A percentile compares a stretch with the other conserved stretches of the same genome.
phyloP scores from a whole-genome alignment of 148 eudicot species.

The Selenicereus undatus region DNA sequence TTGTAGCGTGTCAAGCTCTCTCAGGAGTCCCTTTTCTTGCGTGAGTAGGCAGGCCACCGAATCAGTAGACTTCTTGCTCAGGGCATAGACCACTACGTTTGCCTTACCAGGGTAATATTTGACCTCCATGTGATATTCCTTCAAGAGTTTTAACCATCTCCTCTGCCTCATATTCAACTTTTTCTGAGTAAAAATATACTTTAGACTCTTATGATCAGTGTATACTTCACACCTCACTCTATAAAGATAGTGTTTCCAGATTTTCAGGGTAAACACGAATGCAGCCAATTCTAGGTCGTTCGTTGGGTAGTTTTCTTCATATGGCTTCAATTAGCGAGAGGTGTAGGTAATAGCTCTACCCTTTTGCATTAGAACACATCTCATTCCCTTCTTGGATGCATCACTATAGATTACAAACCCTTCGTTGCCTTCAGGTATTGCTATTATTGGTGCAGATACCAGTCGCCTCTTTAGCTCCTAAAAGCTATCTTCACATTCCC shows the following conservation, averaged over 20 bases:
- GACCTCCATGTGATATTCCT: too few species aligned
- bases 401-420: too few species aligned
- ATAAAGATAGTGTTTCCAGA: neutral
- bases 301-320: neutral
- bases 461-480: neutral
- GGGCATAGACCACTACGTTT: neutral
- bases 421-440: too few species aligned
- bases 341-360: too few species aligned
- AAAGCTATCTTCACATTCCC: too few species aligned
- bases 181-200: too few species aligned
- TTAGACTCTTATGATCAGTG: neutral
- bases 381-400: too few species aligned
- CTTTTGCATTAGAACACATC: too few species aligned
- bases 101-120: too few species aligned
- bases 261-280: too few species aligned
- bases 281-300: neutral
- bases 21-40: too few species aligned
- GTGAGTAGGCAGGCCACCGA: neutral
- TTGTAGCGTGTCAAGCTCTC: too few species aligned
- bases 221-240: neutral
- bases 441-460: neutral
- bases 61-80: neutral
- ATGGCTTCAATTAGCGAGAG: neutral
- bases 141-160: neutral
- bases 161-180: neutral